Percentiles rank a stretch among this genome's conserved stretches.
Conservation (phyloP, 2,329 filamentous ascomycete species). For the Aspergillus arachidicola region DNA sequence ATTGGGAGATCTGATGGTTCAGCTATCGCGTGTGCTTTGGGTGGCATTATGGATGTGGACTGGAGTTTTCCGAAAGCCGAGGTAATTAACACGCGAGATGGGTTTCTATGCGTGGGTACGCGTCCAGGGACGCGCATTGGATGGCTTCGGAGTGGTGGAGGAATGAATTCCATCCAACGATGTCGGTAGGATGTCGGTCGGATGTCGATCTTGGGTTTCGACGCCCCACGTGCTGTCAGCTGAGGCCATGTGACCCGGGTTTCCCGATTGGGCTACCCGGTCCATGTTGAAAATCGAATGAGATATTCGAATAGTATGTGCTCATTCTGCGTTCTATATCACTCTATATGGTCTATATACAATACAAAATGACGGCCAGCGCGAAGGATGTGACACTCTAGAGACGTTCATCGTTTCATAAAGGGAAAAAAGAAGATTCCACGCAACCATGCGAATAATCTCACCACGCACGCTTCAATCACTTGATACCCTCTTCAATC, state of each 20-base stretch:
- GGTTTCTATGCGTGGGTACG: not conserved
- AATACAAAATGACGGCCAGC: not conserved
- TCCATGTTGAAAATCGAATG: not conserved
- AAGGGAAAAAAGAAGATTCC: no score
- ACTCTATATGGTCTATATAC: not conserved
- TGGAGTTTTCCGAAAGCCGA: not conserved
- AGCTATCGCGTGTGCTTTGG: not conserved
- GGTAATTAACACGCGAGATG: not conserved
- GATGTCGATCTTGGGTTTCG: not conserved
- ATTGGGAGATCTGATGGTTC: slow-evolving; percentile 28
- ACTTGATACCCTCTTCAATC: not conserved
- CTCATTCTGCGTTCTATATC: not conserved
- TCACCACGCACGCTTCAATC: not conserved
- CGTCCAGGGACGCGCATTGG: not conserved
- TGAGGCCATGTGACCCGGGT: not conserved
- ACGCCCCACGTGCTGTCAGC: not conserved
- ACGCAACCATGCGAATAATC: not conserved
- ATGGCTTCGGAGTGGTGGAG: not conserved
- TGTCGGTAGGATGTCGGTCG: not conserved
- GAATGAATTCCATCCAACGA: not conserved
- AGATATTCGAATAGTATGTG: not conserved
- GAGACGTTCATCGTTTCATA: no score
- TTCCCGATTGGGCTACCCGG: not conserved
- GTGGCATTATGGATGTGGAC: not conserved
- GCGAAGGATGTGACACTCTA: no score